Percentiles rank a stretch among this genome's conserved stretches.
phyloP scores from a whole-genome alignment of 805 yeast species.

The Myxozyma vanderwaltii region DNA sequence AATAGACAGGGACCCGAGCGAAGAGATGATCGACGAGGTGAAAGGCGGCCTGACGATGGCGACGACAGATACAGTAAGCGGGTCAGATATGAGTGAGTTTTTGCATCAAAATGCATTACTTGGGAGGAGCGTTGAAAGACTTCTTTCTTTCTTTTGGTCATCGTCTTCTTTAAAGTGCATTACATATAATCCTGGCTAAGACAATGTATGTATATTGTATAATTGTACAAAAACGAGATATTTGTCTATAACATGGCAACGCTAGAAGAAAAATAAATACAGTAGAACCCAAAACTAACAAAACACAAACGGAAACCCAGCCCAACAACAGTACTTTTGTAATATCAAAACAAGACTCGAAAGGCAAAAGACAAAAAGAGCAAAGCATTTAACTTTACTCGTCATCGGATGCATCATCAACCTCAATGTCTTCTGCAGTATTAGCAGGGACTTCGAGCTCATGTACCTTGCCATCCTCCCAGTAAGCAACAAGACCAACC shows the following conservation, averaged over 20 bases:
- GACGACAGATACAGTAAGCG: constrained; percentile 35
- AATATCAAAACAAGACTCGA: not conserved
- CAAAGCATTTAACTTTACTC: not conserved
- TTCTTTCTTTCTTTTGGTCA: no score
- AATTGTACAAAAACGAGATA: constrained; percentile 1
- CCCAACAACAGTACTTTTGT: constrained; percentile 4
- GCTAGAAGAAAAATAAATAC: not conserved
- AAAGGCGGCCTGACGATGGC: constrained; percentile 36
- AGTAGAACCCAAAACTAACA: constrained; percentile 1
- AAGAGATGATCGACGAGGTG: constrained; percentile 28
- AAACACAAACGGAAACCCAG: not conserved
- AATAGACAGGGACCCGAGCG: constrained; percentile 30
- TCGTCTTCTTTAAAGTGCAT: no score
- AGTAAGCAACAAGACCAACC: constrained; percentile 76
- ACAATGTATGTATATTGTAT: not conserved
- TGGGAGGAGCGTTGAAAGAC: no score
- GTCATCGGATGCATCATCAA: constrained; percentile 12
- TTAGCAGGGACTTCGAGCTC: constrained; percentile 15
- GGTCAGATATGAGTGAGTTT: constrained; percentile 12
- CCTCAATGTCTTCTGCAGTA: constrained; percentile 5
- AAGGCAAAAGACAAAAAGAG: not conserved
- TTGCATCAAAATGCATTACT: not conserved
- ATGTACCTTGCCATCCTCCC: constrained; percentile 52
- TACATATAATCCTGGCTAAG: no score
- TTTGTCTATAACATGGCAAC: not conserved